Base-by-base conservation (phyloP, 495 filamentous ascomycete species). In the Aspergillus carlsbadensis region DNA sequence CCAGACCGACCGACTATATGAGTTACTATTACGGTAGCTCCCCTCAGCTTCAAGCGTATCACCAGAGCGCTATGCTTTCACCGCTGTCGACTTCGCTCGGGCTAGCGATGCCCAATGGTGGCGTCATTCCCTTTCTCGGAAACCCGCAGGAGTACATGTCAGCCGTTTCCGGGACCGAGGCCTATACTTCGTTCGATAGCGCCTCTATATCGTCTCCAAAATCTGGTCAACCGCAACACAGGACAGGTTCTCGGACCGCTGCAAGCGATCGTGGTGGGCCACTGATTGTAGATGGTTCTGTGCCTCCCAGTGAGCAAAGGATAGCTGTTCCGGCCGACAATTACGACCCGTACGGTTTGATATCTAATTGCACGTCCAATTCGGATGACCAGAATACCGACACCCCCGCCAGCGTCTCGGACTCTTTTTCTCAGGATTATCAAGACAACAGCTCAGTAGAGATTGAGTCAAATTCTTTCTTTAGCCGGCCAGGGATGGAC, bases 1-100 rank as follows among this genome's bases (percentile, higher is more conserved):
- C 65, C 52, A 59, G 74, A 51, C 52, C 73, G 34, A 80, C 84
- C 54, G 85, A 88, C 60, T 86, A 88, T 66, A 70, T 87, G 56
- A 84, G 85, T 0, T 86, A 85, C 64, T 89, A 87, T 61, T 70
- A 87, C 44, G 80, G 75, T 13, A 78, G 78, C 33, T 81, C 84
- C 5, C 77, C 82, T 33, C 78, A 84, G 52, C 58, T 79, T n/a
- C 77, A 78, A 34, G 50, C 71, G 6, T 78, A 75, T 51, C 71
- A 78, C 37, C 80, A 81, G 18, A 73, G 73, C 22, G 61, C 71
- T 20, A 69, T 72, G 58, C 48, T 80, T 33, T 69, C 76, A 2
- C 72, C 73, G n/a, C 58, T 82, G 17, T 70, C 81, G 1, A 48
- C 75, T 1, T 75, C 75, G 37, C 77, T 72, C 31, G 82, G 83